phyloP scores from a whole-genome alignment of 352 stramenopile species.

The Globisporangium cederbergense region DNA sequence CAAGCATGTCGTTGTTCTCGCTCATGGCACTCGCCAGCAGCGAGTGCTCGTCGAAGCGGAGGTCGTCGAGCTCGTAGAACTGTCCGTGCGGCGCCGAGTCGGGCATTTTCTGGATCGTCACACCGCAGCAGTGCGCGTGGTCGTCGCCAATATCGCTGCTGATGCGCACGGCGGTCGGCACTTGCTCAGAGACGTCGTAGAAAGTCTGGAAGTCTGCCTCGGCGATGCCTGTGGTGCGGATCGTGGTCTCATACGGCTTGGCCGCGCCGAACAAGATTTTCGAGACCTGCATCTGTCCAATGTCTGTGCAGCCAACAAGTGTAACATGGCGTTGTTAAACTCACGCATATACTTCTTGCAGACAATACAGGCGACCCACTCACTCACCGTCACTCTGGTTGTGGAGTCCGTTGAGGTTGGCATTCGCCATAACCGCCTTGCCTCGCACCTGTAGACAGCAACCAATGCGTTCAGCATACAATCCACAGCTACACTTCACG shows the following conservation, averaged over 20 bases:
- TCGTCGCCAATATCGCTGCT: conserved; percentile 47
- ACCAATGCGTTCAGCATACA: neutral
- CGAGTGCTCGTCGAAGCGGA: conserved; percentile 49
- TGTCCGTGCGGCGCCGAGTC: conserved; percentile 43
- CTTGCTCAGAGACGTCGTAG: conserved; percentile 83
- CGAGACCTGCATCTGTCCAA: conserved; percentile 65
- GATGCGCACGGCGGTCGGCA: conserved; percentile 80
- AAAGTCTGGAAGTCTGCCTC: conserved; percentile 80
- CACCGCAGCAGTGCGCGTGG: conserved; percentile 54
- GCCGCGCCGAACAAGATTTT: conserved; percentile 74
- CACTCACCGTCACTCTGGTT: conserved; percentile 10
- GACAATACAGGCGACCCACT: neutral
- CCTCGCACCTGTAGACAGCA: conserved; percentile 44
- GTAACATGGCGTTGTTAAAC: neutral
- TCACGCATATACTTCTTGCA: neutral
- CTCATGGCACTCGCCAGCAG: conserved; percentile 47
- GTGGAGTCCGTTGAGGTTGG: conserved; percentile 10
- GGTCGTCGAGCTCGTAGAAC: conserved; percentile 61
- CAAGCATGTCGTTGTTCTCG: conserved; percentile 52
- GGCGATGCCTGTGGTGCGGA: conserved; percentile 56
- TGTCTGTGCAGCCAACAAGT: neutral
- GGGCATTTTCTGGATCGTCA: conserved; percentile 86
- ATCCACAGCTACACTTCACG: neutral
- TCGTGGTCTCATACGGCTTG: conserved; percentile 77
- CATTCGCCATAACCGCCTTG: conserved; percentile 40